Conservation (phyloP, 176 grass and related monocot species). For the Aegilops longissima region DNA sequence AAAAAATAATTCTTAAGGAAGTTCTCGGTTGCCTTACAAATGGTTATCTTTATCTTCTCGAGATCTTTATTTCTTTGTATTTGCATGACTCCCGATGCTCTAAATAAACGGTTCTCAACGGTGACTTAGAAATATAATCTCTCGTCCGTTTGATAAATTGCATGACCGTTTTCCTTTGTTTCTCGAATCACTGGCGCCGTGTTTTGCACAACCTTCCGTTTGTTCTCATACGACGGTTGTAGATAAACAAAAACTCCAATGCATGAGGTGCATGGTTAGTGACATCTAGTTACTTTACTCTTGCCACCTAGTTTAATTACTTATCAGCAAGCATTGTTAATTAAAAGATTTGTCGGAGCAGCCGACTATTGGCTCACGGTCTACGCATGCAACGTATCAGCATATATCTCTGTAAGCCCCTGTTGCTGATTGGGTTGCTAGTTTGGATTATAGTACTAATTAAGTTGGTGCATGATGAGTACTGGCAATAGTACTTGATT, state of each 20-base stretch:
- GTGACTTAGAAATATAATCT: not conserved
- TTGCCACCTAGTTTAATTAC: not conserved
- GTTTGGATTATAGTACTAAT: not conserved
- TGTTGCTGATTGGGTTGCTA: not conserved
- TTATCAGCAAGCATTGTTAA: not conserved
- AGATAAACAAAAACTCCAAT: not conserved
- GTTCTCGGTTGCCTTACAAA: too few species aligned
- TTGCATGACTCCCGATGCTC: not conserved
- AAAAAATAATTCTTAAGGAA: too few species aligned
- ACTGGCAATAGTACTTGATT: not conserved
- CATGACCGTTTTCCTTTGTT: not conserved
- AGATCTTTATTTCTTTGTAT: not conserved
- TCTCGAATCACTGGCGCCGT: not conserved
- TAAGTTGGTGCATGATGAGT: not conserved
- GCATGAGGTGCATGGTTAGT: not conserved
- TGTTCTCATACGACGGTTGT: not conserved
- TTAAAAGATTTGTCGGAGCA: not conserved
- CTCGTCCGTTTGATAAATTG: not conserved
- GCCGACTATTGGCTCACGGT: conserved; percentile 20
- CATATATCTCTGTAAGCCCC: not conserved
- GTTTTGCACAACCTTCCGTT: not conserved
- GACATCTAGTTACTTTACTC: not conserved
- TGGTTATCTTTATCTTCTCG: too few species aligned
- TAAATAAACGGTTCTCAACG: not conserved
- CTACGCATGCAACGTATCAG: not conserved